These are phyloP conservation scores for Gyrodon tennesseensis DNA, from an alignment of 1,284 basidiomycete genomes.

Conservation along the genomic window DNA sequence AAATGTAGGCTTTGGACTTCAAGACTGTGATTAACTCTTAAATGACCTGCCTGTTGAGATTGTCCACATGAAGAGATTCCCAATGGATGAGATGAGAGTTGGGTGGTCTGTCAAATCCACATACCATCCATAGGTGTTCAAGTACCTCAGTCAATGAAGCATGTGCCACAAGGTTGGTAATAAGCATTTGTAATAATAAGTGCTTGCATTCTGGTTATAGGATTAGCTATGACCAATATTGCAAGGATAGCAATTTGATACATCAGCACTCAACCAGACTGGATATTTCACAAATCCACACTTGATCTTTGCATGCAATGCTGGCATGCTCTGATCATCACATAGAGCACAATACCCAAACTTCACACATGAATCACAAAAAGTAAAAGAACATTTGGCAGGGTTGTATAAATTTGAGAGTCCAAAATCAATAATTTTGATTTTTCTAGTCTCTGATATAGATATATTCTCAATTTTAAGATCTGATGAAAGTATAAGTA, in stretches of 20 bases:
- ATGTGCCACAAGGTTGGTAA: constrained; percentile 86
- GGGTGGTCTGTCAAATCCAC: constrained; percentile 80
- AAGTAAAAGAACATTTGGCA: constrained; percentile 80
- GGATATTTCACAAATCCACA: constrained; percentile 97
- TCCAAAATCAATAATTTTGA: constrained; percentile 99
- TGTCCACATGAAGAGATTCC: constrained; percentile 82
- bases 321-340: constrained; percentile 99
- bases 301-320: constrained; percentile 98
- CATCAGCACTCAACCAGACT: constrained; percentile 91
- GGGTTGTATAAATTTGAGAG: constrained; percentile 97
- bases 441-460: constrained; percentile 97
- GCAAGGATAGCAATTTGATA: constrained; percentile 34
- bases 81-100: constrained; percentile 85
- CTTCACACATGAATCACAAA: constrained; percentile 98
- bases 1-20: constrained; percentile 74
- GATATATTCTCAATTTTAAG: constrained; percentile 99
- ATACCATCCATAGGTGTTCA: constrained; percentile 92
- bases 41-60: constrained; percentile 85
- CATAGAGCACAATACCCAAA: constrained; percentile 97
- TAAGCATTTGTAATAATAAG: constrained; percentile 92
- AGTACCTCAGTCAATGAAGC: constrained; percentile 89
- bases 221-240: constrained; percentile 24
- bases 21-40: constrained; percentile 73
- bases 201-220: constrained; percentile 82
- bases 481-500: constrained; percentile 49